These are phyloP conservation scores for Ceratocystiopsis minuta DNA, from an alignment of 2,329 filamentous ascomycete species.

Conservation along the genomic window DNA sequence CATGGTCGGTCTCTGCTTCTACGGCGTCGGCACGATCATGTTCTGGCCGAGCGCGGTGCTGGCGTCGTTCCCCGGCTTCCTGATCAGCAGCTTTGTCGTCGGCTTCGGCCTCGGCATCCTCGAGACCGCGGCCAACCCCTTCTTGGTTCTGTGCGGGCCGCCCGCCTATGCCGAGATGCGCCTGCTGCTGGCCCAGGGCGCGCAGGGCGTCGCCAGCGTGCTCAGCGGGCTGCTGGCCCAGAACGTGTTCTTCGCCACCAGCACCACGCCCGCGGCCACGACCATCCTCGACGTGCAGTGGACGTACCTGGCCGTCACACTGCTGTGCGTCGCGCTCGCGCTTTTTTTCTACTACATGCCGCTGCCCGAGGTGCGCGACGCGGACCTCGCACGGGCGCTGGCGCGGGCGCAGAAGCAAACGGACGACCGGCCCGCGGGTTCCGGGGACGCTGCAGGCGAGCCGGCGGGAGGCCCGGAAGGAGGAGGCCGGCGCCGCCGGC, in stretches of 20 bases:
- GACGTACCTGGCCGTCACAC: conserved; percentile 44
- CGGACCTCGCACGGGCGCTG: conserved; percentile 30
- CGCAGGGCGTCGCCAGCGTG: conserved; percentile 40
- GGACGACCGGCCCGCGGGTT: conserved; percentile 31
- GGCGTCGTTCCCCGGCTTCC: conserved; percentile 39
- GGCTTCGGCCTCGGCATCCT: conserved; percentile 26
- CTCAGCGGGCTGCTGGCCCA: conserved; percentile 39
- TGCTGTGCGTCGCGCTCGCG: conserved; percentile 38
- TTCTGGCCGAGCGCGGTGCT: conserved; percentile 41
- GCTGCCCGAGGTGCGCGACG: conserved; percentile 36
- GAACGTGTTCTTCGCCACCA: conserved; percentile 42
- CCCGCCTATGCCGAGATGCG: conserved; percentile 38
- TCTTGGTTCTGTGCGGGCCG: conserved; percentile 36
- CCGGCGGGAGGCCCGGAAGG: conserved; percentile 34
- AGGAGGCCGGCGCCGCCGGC: conserved; percentile 32
- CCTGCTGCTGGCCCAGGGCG: conserved; percentile 39
- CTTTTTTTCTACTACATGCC: conserved; percentile 38
- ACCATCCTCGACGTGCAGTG: conserved; percentile 42
- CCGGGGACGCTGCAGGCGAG: conserved; percentile 21
- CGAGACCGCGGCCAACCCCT: conserved; percentile 40
- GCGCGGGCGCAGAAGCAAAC: conserved; percentile 8
- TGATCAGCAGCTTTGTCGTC: conserved; percentile 33
- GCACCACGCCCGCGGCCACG: conserved; percentile 18
- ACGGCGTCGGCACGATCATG: conserved; percentile 36
- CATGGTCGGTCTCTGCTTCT: conserved; percentile 39